Conservation (phyloP, 805 yeast species). For the Hanseniaspora lachancei region DNA sequence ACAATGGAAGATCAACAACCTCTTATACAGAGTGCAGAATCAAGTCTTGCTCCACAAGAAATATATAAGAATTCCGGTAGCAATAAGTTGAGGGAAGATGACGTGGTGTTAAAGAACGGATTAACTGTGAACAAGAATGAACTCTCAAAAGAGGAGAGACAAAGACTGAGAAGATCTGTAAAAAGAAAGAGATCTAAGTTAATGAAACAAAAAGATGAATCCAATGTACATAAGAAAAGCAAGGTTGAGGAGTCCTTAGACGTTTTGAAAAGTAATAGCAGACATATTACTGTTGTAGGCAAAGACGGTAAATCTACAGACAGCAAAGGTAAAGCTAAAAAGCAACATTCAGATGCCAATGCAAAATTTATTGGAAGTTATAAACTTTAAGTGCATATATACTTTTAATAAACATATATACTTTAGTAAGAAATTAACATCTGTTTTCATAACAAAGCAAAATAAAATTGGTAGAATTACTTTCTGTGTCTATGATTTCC, state of each 20-base stretch:
- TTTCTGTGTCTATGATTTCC: constrained; percentile 14
- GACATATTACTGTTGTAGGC: constrained; percentile 67
- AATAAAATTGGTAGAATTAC: constrained; percentile 23
- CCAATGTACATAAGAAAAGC: constrained; percentile 31
- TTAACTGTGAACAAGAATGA: constrained; percentile 71
- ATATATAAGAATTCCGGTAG: constrained; percentile 42
- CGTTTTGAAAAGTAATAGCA: constrained; percentile 49
- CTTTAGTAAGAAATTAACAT: background rate
- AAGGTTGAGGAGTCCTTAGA: constrained; percentile 53
- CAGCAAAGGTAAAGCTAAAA: constrained; percentile 52
- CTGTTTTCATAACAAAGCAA: background rate
- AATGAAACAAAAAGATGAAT: constrained; percentile 22
- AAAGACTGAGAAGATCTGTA: constrained; percentile 71
- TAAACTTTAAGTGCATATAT: constrained; percentile 1
- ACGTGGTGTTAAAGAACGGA: constrained; percentile 63
- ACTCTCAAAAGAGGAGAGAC: constrained; percentile 70
- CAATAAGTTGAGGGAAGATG: constrained; percentile 37
- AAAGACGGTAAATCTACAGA: constrained; percentile 64
- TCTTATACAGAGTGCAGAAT: constrained; percentile 55
- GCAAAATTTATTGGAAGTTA: constrained; percentile 23
- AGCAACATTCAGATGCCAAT: constrained; percentile 15
- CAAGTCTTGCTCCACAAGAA: constrained; percentile 90
- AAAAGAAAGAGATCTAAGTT: constrained; percentile 66
- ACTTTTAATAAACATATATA: background rate
- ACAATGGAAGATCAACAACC: constrained; percentile 97